These are phyloP conservation scores for Solanum pennellii DNA, from an alignment of 257 asterid species.

Conservation along the genomic window DNA sequence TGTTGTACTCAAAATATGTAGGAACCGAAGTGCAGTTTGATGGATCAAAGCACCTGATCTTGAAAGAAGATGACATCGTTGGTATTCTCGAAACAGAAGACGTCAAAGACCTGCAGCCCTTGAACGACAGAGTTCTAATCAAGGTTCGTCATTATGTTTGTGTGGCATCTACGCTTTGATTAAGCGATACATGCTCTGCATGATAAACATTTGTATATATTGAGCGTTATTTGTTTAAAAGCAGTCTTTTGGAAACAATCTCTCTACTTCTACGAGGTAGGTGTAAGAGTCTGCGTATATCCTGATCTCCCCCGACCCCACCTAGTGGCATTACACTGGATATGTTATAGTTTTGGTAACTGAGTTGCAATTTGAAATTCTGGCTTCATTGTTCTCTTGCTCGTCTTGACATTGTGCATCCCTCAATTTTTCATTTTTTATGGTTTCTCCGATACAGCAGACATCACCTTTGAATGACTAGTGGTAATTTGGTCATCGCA, in stretches of 20 bases:
- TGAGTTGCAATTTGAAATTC: too few relatives aligned
- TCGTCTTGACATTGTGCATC: neutral
- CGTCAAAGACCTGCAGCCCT: constrained; percentile 69
- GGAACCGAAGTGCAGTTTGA: constrained; percentile 91
- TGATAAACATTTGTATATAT: neutral
- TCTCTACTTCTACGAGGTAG: too few relatives aligned
- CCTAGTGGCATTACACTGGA: too few relatives aligned
- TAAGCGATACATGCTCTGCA: neutral
- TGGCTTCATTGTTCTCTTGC: too few relatives aligned
- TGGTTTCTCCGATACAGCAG: too few relatives aligned
- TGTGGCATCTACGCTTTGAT: neutral
- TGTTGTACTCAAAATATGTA: constrained; percentile 77
- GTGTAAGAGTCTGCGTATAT: too few relatives aligned
- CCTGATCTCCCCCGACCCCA: too few relatives aligned
- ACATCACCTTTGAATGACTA: neutral
- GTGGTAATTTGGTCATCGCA: neutral
- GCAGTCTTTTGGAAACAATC: neutral
- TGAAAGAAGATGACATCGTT: constrained; percentile 87
- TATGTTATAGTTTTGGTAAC: too few relatives aligned
- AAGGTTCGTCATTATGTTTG: constrained; percentile 34
- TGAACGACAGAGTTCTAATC: constrained; percentile 80
- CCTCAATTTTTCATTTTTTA: neutral
- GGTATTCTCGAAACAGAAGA: constrained; percentile 84
- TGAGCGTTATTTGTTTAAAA: neutral
- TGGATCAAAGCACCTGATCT: constrained; percentile 61